phyloP scores from a whole-genome alignment of 2,329 filamentous ascomycete species.

The Juglanconis juglandina region DNA sequence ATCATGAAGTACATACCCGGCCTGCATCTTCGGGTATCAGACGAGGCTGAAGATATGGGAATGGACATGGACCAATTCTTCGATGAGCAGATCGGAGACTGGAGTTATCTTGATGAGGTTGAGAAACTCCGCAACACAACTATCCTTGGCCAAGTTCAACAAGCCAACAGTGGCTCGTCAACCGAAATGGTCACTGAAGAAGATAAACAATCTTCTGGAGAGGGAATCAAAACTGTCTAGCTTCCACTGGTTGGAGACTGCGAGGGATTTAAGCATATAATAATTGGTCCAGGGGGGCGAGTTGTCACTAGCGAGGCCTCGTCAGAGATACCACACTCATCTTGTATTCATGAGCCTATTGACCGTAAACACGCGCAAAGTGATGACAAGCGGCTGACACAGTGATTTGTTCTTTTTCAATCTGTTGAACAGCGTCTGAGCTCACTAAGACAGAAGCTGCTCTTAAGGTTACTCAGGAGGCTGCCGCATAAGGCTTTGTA shows the following conservation, averaged over 20 bases:
- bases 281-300: no score
- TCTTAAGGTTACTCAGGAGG: no score
- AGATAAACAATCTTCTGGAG: neutral
- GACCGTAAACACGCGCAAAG: no score
- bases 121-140: conserved; percentile 15
- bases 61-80: conserved; percentile 50
- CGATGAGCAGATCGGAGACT: conserved; percentile 37
- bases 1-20: conserved; percentile 57
- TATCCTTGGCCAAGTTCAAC: neutral
- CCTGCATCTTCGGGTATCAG: conserved; percentile 50
- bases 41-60: conserved; percentile 52
- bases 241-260: neutral
- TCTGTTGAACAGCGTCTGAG: no score
- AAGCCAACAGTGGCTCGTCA: conserved; percentile 3
- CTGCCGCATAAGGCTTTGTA: neutral
- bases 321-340: no score
- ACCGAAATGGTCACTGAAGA: conserved; percentile 1
- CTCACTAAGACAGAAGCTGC: no score
- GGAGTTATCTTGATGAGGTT: conserved; percentile 24
- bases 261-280: no score
- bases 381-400: no score
- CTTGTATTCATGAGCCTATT: no score
- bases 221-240: neutral
- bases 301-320: no score
- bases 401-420: no score